These are phyloP conservation scores for Funneliformis mosseae DNA, from an alignment of 192 early-diverging fungal genomes.

Conservation along the genomic window DNA sequence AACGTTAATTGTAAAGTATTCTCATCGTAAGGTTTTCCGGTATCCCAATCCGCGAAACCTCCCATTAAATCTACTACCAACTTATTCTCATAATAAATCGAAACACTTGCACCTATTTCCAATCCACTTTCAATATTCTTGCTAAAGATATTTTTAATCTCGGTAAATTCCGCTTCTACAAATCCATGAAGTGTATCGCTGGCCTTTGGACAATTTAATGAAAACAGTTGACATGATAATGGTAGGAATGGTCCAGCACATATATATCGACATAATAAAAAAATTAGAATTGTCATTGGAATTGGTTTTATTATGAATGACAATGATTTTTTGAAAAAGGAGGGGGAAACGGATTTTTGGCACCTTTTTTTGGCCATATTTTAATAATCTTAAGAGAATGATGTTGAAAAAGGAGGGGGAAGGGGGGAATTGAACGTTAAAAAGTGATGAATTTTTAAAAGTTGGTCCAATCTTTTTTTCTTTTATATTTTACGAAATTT, in stretches of 20 bases:
- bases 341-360: neutral
- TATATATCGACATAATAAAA: neutral
- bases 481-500: no score
- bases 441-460: no score
- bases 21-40: conserved; percentile 46
- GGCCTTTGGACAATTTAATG: conserved; percentile 3
- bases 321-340: neutral
- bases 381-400: no score
- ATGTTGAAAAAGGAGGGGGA: no score
- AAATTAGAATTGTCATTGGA: neutral
- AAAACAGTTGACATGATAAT: conserved; percentile 22
- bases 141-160: conserved; percentile 7
- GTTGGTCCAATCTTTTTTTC: no score
- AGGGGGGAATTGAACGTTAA: no score
- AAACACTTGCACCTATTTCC: conserved; percentile 50
- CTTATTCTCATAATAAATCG: conserved; percentile 51
- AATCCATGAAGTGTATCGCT: neutral
- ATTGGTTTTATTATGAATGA: neutral
- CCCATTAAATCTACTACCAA: conserved; percentile 62
- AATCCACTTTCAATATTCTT: conserved; percentile 37
- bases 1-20: conserved; percentile 67
- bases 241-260: conserved; percentile 23
- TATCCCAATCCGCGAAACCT: conserved; percentile 54
- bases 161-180: neutral
- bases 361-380: neutral